A percentile compares a stretch with the other conserved stretches of the same genome.
phyloP scores from a whole-genome alignment of 345 rosid genomes.

The Populus alba region DNA sequence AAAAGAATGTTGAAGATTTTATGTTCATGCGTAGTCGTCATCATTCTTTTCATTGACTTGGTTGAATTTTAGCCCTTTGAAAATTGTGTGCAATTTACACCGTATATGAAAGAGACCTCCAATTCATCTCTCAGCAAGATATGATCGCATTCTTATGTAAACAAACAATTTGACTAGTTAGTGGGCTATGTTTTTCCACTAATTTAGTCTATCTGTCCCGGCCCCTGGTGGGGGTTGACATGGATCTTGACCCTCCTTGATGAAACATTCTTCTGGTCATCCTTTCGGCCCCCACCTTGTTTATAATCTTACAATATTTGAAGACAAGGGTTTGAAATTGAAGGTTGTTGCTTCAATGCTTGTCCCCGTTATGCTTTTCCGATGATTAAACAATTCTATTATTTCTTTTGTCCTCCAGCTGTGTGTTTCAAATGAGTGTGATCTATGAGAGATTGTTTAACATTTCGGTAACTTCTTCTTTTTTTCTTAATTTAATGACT shows the following conservation, averaged over 20 bases:
- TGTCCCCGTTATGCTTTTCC: slow-evolving; percentile 23
- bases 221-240: slow-evolving; percentile 45
- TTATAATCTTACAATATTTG: slow-evolving; percentile 13
- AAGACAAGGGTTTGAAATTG: slow-evolving; percentile 18
- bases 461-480: too few species aligned
- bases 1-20: neutral
- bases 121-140: slow-evolving; percentile 8
- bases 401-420: neutral
- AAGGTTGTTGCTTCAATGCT: neutral
- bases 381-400: neutral
- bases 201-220: slow-evolving; percentile 20
- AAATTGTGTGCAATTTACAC: slow-evolving; percentile 18
- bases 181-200: slow-evolving; percentile 38
- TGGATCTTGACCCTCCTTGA: slow-evolving; percentile 40
- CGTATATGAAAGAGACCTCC: neutral
- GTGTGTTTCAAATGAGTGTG: neutral
- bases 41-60: slow-evolving; percentile 28
- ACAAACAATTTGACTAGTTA: slow-evolving; percentile 36
- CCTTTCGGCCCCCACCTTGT: slow-evolving; percentile 22
- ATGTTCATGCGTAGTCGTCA: neutral
- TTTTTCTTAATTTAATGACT: too few species aligned
- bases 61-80: slow-evolving; percentile 3
- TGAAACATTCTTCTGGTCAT: slow-evolving; percentile 41
- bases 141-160: slow-evolving; percentile 12
- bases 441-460: neutral